Evolutionary conservation across 2,329 filamentous ascomycete genomes (phyloP), one percentile per base, ranked within the genome.

Genomic region (Ceratocystis huliohia): DNA sequence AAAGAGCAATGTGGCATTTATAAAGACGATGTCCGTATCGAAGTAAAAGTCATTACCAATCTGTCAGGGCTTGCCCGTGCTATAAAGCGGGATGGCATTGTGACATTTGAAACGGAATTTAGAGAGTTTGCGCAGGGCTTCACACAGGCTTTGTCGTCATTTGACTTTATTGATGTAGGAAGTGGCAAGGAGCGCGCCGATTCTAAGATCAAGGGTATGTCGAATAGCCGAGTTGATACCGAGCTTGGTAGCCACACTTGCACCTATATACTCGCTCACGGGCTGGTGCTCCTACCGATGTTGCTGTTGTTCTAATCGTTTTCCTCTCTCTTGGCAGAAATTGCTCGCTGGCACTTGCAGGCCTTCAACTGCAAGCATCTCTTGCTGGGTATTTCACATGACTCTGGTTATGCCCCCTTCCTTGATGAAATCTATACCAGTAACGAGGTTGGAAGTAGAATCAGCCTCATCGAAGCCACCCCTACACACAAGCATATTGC

Each of bases 121-220:
- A 79, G 76, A 67, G 79, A 86, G 63, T 88, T 87, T 74, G 78
- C 79, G 30, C 71, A 78, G 67, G 85, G 82, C 46, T 87, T 86
- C 75, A 84, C 80, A 62, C 82, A 84, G 73, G 79, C 77, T 68
- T 80, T 80, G 69, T 77, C 82, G 8, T 80, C 79, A 10, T 85
- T 86, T 75, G 83, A 87, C 73, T 87, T 86, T 75, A 76, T 86
- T 67, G 84, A 87, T 71, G 79, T 87, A 65, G 84, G 84, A 44
- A 74, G 79, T 70, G 80, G 80, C 57, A 84, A 84, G 72, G 82
- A 85, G 70, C 76, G 80, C 62, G 79, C 81, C 6, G 82, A 84
- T 71, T 79, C 78, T 56, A 86, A 86, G 72, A 81, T 87, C 69
- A 81, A 79, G 78, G 83, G 83, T 84, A 73, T 62, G 74, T 41